phyloP scores from a whole-genome alignment of 192 early-diverging fungal species.

The Coemansia reversa region DNA sequence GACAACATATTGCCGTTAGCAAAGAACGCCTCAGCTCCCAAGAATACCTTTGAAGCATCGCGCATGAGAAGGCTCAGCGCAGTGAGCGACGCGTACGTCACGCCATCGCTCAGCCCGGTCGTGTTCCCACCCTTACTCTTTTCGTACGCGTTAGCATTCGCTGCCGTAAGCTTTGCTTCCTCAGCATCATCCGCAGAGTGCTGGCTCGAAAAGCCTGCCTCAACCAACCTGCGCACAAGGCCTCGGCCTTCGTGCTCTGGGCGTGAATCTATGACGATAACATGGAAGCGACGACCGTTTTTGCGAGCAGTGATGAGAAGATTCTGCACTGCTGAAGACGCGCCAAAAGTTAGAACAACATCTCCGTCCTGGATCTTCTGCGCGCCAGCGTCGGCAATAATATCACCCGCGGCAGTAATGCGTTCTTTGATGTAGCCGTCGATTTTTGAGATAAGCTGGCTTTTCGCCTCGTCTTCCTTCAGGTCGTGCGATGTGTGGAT shows the following conservation, averaged over 20 bases:
- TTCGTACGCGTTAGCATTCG: slow-evolving; percentile 3
- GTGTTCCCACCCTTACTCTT: slow-evolving; percentile 20
- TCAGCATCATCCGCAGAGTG: slow-evolving; percentile 56
- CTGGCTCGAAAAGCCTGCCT: slow-evolving; percentile 58
- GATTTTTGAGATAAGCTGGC: slow-evolving; percentile 68
- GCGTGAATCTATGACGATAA: slow-evolving; percentile 88
- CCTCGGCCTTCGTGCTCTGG: slow-evolving; percentile 82
- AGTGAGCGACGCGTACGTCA: slow-evolving; percentile 48
- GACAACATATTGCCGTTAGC: slow-evolving; percentile 92
- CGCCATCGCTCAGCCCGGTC: slow-evolving; percentile 18
- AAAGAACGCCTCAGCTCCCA: slow-evolving; percentile 91
- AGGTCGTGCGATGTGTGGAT: slow-evolving; percentile 70
- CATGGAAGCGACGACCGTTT: slow-evolving; percentile 77
- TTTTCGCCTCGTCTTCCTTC: slow-evolving; percentile 82
- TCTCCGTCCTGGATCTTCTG: slow-evolving; percentile 92
- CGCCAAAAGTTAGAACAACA: slow-evolving; percentile 87
- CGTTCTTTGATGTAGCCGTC: slow-evolving; percentile 88
- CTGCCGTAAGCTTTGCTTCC: neutral
- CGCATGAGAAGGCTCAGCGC: slow-evolving; percentile 72
- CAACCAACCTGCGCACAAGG: slow-evolving; percentile 39
- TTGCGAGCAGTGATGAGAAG: slow-evolving; percentile 75
- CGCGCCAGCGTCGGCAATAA: slow-evolving; percentile 77
- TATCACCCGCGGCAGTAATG: slow-evolving; percentile 76
- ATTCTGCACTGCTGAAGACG: slow-evolving; percentile 84
- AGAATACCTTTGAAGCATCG: slow-evolving; percentile 87